phyloP scores from a whole-genome alignment of 306 rosid genomes.

The Malus fusca region DNA sequence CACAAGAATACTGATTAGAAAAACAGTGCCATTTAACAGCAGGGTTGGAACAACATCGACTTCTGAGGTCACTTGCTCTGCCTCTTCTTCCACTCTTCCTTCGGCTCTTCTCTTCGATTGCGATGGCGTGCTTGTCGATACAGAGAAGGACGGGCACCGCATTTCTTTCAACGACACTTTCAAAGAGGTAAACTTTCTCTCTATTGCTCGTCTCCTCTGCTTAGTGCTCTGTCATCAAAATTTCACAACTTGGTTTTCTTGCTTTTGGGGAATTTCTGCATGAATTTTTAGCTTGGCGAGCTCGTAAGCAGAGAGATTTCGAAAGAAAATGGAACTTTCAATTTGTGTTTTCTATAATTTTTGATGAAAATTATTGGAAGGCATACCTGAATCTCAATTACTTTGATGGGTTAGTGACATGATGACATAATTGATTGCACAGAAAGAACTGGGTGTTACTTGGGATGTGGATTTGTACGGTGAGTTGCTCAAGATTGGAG shows the following conservation, averaged over 20 bases:
- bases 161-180: conserved; percentile 89
- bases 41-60: not conserved
- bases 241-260: not conserved
- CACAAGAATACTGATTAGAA: conserved; percentile 12
- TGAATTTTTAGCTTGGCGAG: not conserved
- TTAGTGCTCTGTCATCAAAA: no score
- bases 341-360: conserved; percentile 1
- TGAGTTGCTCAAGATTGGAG: conserved; percentile 93
- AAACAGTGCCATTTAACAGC: conserved; percentile 4
- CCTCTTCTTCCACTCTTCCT: conserved; percentile 61
- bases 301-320: not conserved
- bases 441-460: conserved; percentile 80
- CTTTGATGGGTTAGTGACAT: conserved; percentile 3
- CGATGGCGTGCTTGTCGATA: conserved; percentile 94
- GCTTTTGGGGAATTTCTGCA: not conserved
- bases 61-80: conserved; percentile 44
- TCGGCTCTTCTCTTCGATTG: conserved; percentile 93
- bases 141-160: conserved; percentile 95
- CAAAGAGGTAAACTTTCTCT: conserved; percentile 47
- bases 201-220: not conserved
- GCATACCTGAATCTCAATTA: not conserved
- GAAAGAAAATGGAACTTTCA: not conserved
- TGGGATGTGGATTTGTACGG: conserved; percentile 98
- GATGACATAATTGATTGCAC: conserved; percentile 10
- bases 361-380: not conserved